Evolutionary conservation across 1,284 basidiomycete genomes (phyloP).

Genomic region (Fomitopsis schrenkii): DNA sequence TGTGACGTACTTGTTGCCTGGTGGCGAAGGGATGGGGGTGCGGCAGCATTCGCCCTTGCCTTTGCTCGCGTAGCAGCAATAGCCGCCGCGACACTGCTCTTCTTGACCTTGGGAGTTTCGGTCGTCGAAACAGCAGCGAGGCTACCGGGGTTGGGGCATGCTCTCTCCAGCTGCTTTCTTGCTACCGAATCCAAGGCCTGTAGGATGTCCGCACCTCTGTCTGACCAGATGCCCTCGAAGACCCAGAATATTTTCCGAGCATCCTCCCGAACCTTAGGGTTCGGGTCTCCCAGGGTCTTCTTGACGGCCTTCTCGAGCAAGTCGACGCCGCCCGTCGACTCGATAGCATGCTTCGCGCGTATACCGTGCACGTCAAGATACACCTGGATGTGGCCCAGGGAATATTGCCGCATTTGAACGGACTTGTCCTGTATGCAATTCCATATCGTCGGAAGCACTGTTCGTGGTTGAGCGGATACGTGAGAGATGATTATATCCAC

Average conservation of each 20-base stretch:
- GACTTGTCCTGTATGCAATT: constrained; percentile 82
- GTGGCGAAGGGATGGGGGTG: constrained; percentile 71
- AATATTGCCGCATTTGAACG: constrained; percentile 73
- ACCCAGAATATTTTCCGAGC: constrained; percentile 80
- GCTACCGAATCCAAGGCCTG: constrained; percentile 66
- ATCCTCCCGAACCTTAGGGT: constrained; percentile 74
- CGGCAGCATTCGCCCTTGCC: constrained; percentile 76
- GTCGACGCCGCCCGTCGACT: constrained; percentile 63
- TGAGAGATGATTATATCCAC: constrained; percentile 68
- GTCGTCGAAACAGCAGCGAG: constrained; percentile 37
- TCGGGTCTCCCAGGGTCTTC: constrained; percentile 75
- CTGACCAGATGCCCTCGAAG: constrained; percentile 75
- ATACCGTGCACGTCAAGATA: constrained; percentile 71
- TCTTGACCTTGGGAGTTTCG: constrained; percentile 57
- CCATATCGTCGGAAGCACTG: constrained; percentile 71
- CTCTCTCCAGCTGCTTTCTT: constrained; percentile 85
- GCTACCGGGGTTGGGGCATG: constrained; percentile 57
- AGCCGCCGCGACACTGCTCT: constrained; percentile 74
- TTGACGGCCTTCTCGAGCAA: constrained; percentile 69
- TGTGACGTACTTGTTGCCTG: constrained; percentile 70
- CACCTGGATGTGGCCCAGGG: constrained; percentile 62
- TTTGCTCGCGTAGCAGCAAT: constrained; percentile 82
- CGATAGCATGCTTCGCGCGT: constrained; percentile 61
- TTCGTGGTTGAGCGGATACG: constrained; percentile 70
- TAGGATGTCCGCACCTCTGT: constrained; percentile 60